Evolutionary conservation across 2,329 filamentous ascomycete species (phyloP).

Genomic region (Colletotrichum echinochloae): DNA sequence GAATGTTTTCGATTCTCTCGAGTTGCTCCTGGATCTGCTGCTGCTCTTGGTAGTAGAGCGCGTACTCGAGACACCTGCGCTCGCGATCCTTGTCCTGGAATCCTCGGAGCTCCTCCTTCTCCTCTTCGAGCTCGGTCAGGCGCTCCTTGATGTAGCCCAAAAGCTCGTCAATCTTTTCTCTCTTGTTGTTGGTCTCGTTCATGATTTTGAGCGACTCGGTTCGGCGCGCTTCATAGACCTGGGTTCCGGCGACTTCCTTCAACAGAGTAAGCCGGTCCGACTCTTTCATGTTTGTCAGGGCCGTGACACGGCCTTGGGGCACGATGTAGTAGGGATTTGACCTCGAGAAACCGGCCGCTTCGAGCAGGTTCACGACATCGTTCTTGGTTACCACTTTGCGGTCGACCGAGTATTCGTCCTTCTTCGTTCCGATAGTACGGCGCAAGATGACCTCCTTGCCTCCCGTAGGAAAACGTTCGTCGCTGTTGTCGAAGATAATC

Average conservation of each 20-base stretch:
- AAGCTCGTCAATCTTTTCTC: conserved; percentile 92
- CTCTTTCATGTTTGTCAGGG: conserved; percentile 99
- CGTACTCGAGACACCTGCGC: conserved; percentile 91
- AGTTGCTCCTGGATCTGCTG: conserved; percentile 80
- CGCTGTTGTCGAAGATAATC: conserved; percentile 97
- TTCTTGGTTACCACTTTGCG: conserved; percentile 95
- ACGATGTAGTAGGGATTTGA: conserved; percentile 99
- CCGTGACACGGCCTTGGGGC: conserved; percentile 94
- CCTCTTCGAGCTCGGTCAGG: conserved; percentile 89
- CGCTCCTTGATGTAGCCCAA: conserved; percentile 93
- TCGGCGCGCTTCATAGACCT: conserved; percentile 93
- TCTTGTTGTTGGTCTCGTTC: conserved; percentile 95
- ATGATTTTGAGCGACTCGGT: conserved; percentile 96
- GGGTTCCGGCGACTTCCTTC: conserved; percentile 98
- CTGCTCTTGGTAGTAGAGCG: conserved; percentile 91
- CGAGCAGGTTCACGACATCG: conserved; percentile 94
- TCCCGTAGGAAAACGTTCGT: conserved; percentile 93
- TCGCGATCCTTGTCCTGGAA: conserved; percentile 97
- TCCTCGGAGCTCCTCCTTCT: conserved; percentile 93
- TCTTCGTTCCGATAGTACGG: conserved; percentile 95
- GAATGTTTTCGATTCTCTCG: conserved; percentile 83
- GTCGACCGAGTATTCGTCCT: conserved; percentile 98
- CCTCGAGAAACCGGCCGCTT: conserved; percentile 95
- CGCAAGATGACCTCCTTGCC: conserved; percentile 91
- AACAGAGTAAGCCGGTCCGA: conserved; percentile 87